Conservation (phyloP, 139 green algal genomes). For the Chlorella sp. region DNA sequence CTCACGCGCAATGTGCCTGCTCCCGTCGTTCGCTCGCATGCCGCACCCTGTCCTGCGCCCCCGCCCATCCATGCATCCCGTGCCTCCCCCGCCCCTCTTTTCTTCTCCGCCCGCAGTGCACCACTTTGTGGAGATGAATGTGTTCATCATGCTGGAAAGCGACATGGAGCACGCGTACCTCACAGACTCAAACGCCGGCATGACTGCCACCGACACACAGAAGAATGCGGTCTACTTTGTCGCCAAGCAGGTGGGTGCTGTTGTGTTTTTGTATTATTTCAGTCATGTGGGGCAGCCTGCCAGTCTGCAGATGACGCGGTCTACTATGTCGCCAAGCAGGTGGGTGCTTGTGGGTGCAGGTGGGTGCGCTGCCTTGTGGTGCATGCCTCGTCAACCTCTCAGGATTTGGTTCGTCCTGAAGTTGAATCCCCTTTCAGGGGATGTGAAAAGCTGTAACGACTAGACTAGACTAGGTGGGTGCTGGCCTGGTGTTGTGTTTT, state of each 20-base stretch:
- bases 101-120: slow-evolving; percentile 50
- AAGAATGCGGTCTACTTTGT: slow-evolving; percentile 95
- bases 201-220: slow-evolving; percentile 94
- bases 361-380: background rate
- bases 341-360: background rate
- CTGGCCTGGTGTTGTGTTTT: too few relatives aligned
- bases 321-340: too few relatives aligned
- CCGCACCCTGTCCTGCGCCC: background rate
- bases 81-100: background rate
- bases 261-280: too few relatives aligned
- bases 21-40: background rate
- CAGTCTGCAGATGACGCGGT: too few relatives aligned
- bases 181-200: slow-evolving; percentile 78
- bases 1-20: too few relatives aligned
- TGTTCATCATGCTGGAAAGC: slow-evolving; percentile 82
- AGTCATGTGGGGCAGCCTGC: background rate
- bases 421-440: too few relatives aligned
- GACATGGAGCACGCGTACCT: slow-evolving; percentile 88
- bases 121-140: slow-evolving; percentile 87
- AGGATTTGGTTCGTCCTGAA: too few relatives aligned
- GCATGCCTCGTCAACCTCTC: too few relatives aligned
- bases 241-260: slow-evolving; percentile 66
- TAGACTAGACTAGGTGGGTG: too few relatives aligned
- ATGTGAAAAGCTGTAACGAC: too few relatives aligned
- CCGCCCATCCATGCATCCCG: background rate